A percentile compares a stretch with the other conserved stretches of the same genome.
Conservation (phyloP, 768 basidiomycete species). For the Termitomyces titanicus region DNA sequence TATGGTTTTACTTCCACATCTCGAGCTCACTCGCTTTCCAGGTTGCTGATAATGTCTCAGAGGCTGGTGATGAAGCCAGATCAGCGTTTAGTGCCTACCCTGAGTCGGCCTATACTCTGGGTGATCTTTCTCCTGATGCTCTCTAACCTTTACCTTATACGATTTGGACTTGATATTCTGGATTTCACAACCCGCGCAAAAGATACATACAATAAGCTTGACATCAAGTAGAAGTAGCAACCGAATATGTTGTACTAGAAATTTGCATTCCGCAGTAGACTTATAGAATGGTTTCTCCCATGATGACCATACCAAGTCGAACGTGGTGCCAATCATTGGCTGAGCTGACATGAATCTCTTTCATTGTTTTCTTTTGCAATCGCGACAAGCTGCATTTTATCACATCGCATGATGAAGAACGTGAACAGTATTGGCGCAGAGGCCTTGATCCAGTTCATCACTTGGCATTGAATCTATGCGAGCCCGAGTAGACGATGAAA, state of each 20-base stretch:
- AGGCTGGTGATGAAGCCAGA: constrained; percentile 67
- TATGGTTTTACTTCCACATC: constrained; percentile 23
- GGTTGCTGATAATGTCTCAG: constrained; percentile 74
- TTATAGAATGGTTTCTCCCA: too few relatives aligned
- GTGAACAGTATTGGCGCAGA: too few relatives aligned
- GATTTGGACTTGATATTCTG: background rate
- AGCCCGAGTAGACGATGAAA: too few relatives aligned
- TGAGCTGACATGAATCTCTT: too few relatives aligned
- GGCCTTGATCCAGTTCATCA: too few relatives aligned
- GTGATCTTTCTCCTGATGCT: constrained; percentile 72
- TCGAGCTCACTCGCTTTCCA: constrained; percentile 21
- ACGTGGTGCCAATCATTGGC: too few relatives aligned
- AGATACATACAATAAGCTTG: background rate
- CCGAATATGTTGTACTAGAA: background rate
- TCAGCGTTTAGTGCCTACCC: constrained; percentile 51
- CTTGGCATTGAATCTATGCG: too few relatives aligned
- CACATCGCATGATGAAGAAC: too few relatives aligned
- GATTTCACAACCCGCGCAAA: background rate
- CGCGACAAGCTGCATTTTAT: too few relatives aligned
- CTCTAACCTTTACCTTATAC: constrained; percentile 32
- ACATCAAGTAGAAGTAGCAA: background rate
- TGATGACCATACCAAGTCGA: background rate
- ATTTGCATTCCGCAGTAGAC: background rate
- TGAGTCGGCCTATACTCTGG: constrained; percentile 50
- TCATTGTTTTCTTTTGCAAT: too few relatives aligned